Percentiles rank a stretch among this genome's conserved stretches.
Evolutionary conservation across 768 basidiomycete genomes (phyloP).

Genomic region (Lactarius indigo): DNA sequence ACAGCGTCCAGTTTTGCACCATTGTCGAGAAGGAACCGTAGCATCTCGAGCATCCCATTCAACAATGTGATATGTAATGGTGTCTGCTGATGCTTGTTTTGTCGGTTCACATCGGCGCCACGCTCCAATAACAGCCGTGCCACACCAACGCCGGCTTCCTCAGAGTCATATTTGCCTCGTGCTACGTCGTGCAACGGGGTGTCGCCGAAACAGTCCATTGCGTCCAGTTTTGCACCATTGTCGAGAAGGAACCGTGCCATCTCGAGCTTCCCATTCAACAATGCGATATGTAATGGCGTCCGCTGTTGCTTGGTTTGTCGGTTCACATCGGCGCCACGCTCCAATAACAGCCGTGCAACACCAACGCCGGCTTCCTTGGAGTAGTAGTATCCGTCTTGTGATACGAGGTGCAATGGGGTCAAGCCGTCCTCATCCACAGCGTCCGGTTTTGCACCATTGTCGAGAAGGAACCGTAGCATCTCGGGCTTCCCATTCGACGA

Average conservation of each 20-base stretch:
- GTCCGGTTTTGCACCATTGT: not conserved
- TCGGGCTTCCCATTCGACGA: not conserved
- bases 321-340: not conserved
- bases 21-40: no score
- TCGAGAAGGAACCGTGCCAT: no score
- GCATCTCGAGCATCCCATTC: not conserved
- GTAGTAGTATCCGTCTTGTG: not conserved
- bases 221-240: no score
- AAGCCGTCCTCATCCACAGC: not conserved
- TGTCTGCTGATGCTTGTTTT: not conserved
- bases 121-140: no score
- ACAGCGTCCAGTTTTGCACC: not conserved
- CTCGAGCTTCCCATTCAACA: no score
- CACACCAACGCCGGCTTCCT: no score
- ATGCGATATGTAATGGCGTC: no score
- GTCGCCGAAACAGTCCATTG: no score
- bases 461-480: not conserved
- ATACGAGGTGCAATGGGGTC: not conserved
- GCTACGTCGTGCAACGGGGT: no score
- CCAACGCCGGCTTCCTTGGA: not conserved
- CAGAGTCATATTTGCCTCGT: no score
- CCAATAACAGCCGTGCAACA: not conserved
- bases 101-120: no score
- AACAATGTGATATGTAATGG: not conserved
- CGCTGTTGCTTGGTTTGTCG: no score